Base-by-base conservation (phyloP, 2,329 filamentous ascomycete genomes). In the Colletotrichum filicis region DNA sequence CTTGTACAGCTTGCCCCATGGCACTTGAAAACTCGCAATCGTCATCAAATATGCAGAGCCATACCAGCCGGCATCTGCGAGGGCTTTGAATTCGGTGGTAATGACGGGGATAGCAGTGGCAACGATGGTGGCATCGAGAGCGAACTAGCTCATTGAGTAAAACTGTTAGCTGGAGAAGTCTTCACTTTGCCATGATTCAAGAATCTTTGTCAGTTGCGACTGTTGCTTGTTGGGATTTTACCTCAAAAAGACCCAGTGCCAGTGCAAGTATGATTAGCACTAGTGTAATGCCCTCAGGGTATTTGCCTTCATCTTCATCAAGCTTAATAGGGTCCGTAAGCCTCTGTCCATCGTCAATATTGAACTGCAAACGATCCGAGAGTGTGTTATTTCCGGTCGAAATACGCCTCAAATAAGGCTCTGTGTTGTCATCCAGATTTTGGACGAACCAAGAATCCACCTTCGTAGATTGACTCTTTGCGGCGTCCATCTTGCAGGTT, bases 1-100 rank as follows among this genome's bases (percentile, higher is more conserved):
- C 72, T 84, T 86, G 78, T 89, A 90, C 53, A 90, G 83, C 53
- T 87, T 83, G 11, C 88, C 88, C 76, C 87, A 90, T 11, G 89
- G 77, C 12, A 89, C 82, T 76, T 89, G 87, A 28, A 79, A 82
- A 60, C 58, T 37, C 5, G 30, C 30, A 19, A 46, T 60, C 11
- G 58, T 60, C 30, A 60, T 35, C n/a, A 60, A 16, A 30, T 60
- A 60, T 19, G 58, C 58, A 22, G 58, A 60, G 19, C 58, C 58
- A 30, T 60, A 60, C 58, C 58, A 75, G 42, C 66, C 71, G 16
- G 70, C 65, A 63, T 73, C 70, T 26, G 53, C 24, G 5, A 75
- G 71, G 46, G 66, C 57, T 52, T 59, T 62, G 60, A 74, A 75
- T 26, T 71, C 67, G 60, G 57, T 32, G 4, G 74, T 74, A 32